Evolutionary conservation across 192 early-diverging fungal genomes (phyloP).

Genomic region (Backusella mclennaniae): DNA sequence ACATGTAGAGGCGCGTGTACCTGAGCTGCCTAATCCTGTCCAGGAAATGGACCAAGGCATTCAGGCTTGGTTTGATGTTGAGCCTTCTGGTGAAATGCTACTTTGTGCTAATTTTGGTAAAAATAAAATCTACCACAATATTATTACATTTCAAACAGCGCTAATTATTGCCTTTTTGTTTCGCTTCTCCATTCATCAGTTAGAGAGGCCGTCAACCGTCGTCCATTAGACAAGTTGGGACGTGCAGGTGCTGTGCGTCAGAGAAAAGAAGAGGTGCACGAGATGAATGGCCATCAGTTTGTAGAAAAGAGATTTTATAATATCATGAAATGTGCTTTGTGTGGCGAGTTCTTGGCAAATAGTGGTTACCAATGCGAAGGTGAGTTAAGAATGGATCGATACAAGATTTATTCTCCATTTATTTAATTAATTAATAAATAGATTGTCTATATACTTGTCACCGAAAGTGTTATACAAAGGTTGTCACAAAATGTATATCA

Average conservation of each 20-base stretch:
- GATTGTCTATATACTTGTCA: conserved; percentile 95
- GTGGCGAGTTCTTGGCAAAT: conserved; percentile 91
- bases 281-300: conserved; percentile 95
- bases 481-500: conserved; percentile 90
- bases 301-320: conserved; percentile 88
- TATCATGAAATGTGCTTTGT: conserved; percentile 97
- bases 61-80: conserved; percentile 88
- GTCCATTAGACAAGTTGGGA: conserved; percentile 60
- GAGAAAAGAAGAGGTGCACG: conserved; percentile 78
- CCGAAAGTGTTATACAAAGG: conserved; percentile 80
- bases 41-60: conserved; percentile 48
- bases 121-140: not conserved
- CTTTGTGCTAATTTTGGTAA: conserved; percentile 85
- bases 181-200: conserved; percentile 30
- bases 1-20: not conserved
- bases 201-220: conserved; percentile 51
- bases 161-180: not conserved
- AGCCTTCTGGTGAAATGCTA: conserved; percentile 88
- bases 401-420: not conserved
- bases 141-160: not conserved
- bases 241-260: conserved; percentile 78
- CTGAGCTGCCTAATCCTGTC: not conserved
- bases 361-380: conserved; percentile 92
- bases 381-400: conserved; percentile 25
- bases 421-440: conserved; percentile 23